Percentiles rank a stretch among this genome's conserved stretches.
Evolutionary conservation across 2,329 filamentous ascomycete genomes (phyloP).

Genomic region (Sclerotinia nivalis): DNA sequence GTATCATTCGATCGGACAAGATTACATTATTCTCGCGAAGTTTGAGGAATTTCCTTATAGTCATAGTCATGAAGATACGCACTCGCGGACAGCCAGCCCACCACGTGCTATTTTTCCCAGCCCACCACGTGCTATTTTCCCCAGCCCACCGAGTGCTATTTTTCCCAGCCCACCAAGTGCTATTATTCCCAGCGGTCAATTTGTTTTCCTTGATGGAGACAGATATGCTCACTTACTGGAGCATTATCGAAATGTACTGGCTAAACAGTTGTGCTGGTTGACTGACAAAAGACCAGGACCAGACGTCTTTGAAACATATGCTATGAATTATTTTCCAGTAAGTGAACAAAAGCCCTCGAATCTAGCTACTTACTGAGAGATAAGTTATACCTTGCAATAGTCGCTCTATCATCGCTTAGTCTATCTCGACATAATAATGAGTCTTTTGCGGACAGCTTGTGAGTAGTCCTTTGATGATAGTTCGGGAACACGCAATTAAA

Average conservation of each 20-base stretch:
- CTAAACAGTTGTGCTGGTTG: constrained; percentile 31
- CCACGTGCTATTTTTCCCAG: too few species aligned
- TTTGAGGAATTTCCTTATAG: background rate
- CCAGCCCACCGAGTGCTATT: too few species aligned
- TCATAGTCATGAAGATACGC: background rate
- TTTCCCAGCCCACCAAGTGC: too few species aligned
- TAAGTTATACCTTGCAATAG: constrained; percentile 18
- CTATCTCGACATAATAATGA: constrained; percentile 21
- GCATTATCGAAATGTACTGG: constrained; percentile 38
- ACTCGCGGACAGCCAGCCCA: background rate
- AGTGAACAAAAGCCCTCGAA: background rate
- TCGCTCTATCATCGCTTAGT: constrained; percentile 16
- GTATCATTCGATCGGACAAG: background rate
- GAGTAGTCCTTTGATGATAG: constrained; percentile 44
- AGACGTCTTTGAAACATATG: constrained; percentile 9
- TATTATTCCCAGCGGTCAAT: background rate
- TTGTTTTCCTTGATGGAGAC: background rate
- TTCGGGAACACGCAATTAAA: constrained; percentile 50
- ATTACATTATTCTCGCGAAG: background rate
- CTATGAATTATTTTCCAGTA: constrained; percentile 9
- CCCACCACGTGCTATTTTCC: too few species aligned
- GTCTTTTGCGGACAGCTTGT: constrained; percentile 18
- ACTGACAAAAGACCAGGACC: background rate
- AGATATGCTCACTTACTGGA: constrained; percentile 28
- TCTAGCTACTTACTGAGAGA: background rate